A percentile compares a stretch with the other conserved stretches of the same genome.
Conservation (phyloP, 495 filamentous ascomycete species). For the Cenococcum geophilum region DNA sequence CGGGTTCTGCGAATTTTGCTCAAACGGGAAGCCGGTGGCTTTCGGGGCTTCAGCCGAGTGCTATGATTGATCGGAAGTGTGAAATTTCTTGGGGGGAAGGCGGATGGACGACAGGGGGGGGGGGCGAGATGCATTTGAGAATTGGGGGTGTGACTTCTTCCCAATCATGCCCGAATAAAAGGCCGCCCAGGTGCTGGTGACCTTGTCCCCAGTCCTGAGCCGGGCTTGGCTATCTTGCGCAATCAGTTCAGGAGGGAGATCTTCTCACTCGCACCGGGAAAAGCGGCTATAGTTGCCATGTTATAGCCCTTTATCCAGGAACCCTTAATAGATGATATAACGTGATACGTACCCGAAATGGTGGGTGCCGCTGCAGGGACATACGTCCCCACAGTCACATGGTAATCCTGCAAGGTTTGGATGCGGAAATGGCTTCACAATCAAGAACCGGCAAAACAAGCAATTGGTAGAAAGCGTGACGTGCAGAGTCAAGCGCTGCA, state of each 20-base stretch:
- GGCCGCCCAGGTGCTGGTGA: not conserved
- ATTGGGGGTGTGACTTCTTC: too few species aligned
- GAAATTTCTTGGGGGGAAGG: not conserved
- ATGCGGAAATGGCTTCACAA: too few species aligned
- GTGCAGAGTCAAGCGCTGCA: too few species aligned
- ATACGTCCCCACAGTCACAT: not conserved
- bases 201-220: not conserved
- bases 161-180: too few species aligned
- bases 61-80: not conserved
- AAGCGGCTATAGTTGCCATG: not conserved
- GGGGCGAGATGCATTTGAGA: not conserved
- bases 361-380: not conserved
- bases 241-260: not conserved
- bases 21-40: not conserved
- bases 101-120: not conserved
- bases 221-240: not conserved
- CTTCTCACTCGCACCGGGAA: not conserved
- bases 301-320: conserved; percentile 1
- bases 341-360: not conserved
- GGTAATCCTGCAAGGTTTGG: not conserved
- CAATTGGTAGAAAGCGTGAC: not conserved
- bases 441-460: too few species aligned
- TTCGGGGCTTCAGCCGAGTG: not conserved
- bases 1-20: conserved; percentile 1
- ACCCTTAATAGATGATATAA: not conserved